A percentile compares a stretch with the other conserved stretches of the same genome.
phyloP scores from a whole-genome alignment of 768 basidiomycete species.

The Hortiboletus campestris region DNA sequence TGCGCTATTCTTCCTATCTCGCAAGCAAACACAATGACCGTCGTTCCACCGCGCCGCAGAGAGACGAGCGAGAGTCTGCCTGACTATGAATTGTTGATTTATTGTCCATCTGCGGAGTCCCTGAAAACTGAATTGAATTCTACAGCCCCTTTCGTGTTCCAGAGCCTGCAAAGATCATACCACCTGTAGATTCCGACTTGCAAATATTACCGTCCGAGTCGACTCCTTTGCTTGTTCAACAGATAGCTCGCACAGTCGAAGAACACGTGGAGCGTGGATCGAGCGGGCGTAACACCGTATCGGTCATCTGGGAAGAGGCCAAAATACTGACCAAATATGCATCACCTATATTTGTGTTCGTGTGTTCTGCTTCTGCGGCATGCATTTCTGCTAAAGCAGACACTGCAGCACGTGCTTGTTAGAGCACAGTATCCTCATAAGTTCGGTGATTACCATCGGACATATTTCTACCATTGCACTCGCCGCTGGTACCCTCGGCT shows the following conservation, averaged over 20 bases:
- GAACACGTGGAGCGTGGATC: slow-evolving; percentile 31
- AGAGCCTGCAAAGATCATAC: too few relatives aligned
- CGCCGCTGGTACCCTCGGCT: slow-evolving; percentile 75
- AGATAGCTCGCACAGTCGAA: too few relatives aligned
- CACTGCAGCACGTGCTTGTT: slow-evolving; percentile 61
- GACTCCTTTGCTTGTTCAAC: slow-evolving; percentile 50
- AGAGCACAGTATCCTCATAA: slow-evolving; percentile 85
- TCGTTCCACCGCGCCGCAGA: too few relatives aligned
- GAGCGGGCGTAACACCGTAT: slow-evolving; percentile 19
- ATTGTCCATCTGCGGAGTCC: too few relatives aligned
- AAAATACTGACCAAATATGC: slow-evolving; percentile 61
- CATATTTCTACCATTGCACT: slow-evolving; percentile 89
- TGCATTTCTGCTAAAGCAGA: background rate
- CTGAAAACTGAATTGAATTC: too few relatives aligned
- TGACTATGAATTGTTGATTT: too few relatives aligned
- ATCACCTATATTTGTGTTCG: slow-evolving; percentile 74
- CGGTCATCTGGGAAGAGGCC: slow-evolving; percentile 3
- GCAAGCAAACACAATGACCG: too few relatives aligned
- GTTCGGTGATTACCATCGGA: slow-evolving; percentile 86
- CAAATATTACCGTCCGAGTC: slow-evolving; percentile 38
- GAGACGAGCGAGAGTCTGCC: too few relatives aligned
- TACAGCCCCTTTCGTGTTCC: too few relatives aligned
- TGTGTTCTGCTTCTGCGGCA: slow-evolving; percentile 4
- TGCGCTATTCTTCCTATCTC: too few relatives aligned
- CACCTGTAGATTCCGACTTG: background rate